Conservation (phyloP, 768 basidiomycete species). For the Thelephora aurantiotincta region DNA sequence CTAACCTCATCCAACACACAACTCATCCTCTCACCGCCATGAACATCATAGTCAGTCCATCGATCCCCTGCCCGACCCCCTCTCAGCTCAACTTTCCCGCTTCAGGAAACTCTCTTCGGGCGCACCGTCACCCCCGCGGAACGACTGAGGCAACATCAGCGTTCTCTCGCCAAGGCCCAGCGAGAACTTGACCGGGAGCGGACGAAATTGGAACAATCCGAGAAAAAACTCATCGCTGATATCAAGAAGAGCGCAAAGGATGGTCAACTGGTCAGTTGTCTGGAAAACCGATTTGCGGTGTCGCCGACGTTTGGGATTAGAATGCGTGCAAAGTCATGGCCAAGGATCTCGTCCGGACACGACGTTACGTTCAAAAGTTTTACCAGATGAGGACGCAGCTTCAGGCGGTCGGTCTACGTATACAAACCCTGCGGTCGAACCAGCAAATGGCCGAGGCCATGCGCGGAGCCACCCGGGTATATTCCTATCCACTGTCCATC, state of each 20-base stretch:
- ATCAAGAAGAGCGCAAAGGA: constrained; percentile 95
- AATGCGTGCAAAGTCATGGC: constrained; percentile 99
- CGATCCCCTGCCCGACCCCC: background rate
- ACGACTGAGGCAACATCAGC: constrained; percentile 91
- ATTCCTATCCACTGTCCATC: constrained; percentile 14
- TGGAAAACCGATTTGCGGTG: constrained; percentile 6
- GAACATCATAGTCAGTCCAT: constrained; percentile 60
- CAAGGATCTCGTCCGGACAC: constrained; percentile 92
- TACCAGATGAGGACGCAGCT: constrained; percentile 98
- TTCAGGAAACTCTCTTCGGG: constrained; percentile 91
- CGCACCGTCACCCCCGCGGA: constrained; percentile 92
- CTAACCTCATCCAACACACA: background rate
- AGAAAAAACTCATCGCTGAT: constrained; percentile 92
- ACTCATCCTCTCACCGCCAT: constrained; percentile 25
- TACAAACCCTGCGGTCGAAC: constrained; percentile 93
- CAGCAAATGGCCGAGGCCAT: constrained; percentile 99
- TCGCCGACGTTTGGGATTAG: constrained; percentile 26
- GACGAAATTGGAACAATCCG: constrained; percentile 83
- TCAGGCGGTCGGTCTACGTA: constrained; percentile 87
- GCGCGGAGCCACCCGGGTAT: constrained; percentile 90
- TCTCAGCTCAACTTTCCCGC: constrained; percentile 4
- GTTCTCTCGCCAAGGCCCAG: constrained; percentile 91
- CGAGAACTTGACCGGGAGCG: constrained; percentile 96
- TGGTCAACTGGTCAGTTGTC: constrained; percentile 70
- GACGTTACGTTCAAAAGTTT: constrained; percentile 94